phyloP scores from a whole-genome alignment of 768 basidiomycete genomes.

The Arthromyces matolae region DNA sequence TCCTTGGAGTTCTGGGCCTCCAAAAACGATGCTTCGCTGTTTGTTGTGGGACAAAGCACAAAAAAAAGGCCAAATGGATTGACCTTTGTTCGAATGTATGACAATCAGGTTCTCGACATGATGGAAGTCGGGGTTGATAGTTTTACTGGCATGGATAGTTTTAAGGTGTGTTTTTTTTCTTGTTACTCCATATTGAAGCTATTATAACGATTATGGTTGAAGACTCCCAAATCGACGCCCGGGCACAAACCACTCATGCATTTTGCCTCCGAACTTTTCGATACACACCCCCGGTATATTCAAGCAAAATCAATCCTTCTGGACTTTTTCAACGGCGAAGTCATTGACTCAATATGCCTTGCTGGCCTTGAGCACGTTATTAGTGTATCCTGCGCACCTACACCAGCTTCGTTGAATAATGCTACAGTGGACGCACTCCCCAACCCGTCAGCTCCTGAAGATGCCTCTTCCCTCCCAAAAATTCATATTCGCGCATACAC shows the following conservation, averaged over 20 bases:
- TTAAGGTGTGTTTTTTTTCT: constrained; percentile 61
- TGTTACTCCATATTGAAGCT: not conserved
- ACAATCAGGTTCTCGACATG: constrained; percentile 88
- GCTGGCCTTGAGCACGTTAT: constrained; percentile 86
- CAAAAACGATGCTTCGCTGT: constrained; percentile 94
- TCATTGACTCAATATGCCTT: constrained; percentile 78
- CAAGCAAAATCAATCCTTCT: constrained; percentile 91
- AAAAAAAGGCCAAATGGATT: constrained; percentile 93
- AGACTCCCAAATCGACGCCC: constrained; percentile 82
- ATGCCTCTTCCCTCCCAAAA: constrained; percentile 57
- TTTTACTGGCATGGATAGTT: constrained; percentile 72
- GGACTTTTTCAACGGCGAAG: constrained; percentile 87
- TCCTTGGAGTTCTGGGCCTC: constrained; percentile 89
- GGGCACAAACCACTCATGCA: constrained; percentile 92
- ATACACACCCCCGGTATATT: constrained; percentile 86
- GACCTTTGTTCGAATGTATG: constrained; percentile 82
- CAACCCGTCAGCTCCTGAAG: constrained; percentile 29
- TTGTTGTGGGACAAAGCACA: constrained; percentile 84
- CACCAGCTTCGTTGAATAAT: constrained; percentile 49
- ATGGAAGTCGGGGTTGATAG: constrained; percentile 87
- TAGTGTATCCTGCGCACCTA: constrained; percentile 71
- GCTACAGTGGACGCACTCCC: constrained; percentile 27
- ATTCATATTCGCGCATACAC: constrained; percentile 90
- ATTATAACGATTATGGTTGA: constrained; percentile 25
- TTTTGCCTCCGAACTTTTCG: constrained; percentile 94